Base-by-base conservation (phyloP, 2,329 filamentous ascomycete genomes). In the Botryotinia narcissicola region DNA sequence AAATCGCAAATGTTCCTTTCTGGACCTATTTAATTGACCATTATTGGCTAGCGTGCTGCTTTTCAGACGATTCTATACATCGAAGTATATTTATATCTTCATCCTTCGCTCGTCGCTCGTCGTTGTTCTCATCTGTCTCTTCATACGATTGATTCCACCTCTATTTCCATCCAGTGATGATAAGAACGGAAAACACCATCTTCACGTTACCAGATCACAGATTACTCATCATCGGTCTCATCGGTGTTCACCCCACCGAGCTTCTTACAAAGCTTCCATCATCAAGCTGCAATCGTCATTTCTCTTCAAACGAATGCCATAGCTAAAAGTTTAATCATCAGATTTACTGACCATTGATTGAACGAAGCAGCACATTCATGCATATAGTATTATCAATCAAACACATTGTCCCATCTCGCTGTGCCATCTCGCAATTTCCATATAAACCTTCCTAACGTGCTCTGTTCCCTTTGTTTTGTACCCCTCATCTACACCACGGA, bases 331-430 rank as follows among this genome's bases (percentile, higher is more conserved):
- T 66, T 35, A 51, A 51, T 54, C 46, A 37, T 67, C 60, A 20
- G 8, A 12, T 67, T 40, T 35, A 3, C 64, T 35, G 57, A 9
- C 61, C 32, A 12, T 54, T 54, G 51, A 54, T 29, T 54, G 51
- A 29, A 29, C 12, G n/a, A 54, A 54, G 6, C 3, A 0, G 51
- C 18, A 14, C n/a, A 35, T 18, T 20, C 32, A 32, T 46, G n/a
- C 51, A 66, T 16, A 70, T 59, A 71, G 72, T 59, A 75, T 75
- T 75, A 75, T 73, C 67, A 73, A 75, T 75, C 72, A 75, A 73
- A 40, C 16, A 32, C 25, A 51, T 72, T 37, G 25, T 61, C 37
- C 22, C 37, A 22, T 25, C 16, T 57, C 60, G 60, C 60, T 25
- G 40, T 61, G 12, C 22, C 37, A 22, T 18, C 35, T 57, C 60